A percentile compares a stretch with the other conserved stretches of the same genome.
phyloP scores from a whole-genome alignment of 2,329 filamentous ascomycete genomes.

The Colletotrichum phormii region DNA sequence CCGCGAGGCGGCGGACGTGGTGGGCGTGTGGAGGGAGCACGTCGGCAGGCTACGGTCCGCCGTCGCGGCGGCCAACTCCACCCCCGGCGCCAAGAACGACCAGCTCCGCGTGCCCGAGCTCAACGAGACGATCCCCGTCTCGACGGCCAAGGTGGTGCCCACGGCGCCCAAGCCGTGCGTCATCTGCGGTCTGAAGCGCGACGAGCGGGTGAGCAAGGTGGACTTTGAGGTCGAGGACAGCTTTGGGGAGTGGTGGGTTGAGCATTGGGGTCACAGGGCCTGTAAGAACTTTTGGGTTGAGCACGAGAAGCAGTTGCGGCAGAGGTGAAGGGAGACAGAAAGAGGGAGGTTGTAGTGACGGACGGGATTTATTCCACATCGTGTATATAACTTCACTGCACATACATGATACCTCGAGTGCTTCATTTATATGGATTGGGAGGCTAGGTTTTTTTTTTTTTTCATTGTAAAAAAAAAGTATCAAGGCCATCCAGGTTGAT shows the following conservation, averaged over 20 bases:
- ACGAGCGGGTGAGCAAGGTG: constrained; percentile 82
- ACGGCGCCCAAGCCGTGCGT: constrained; percentile 82
- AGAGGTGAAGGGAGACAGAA: constrained; percentile 61
- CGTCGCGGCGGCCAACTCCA: constrained; percentile 73
- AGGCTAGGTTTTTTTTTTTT: background rate
- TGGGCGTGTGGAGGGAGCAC: constrained; percentile 79
- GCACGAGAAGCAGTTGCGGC: constrained; percentile 76
- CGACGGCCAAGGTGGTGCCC: constrained; percentile 77
- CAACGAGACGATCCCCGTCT: constrained; percentile 74
- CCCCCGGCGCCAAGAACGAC: constrained; percentile 43
- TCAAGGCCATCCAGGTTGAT: background rate
- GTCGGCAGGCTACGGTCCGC: constrained; percentile 80
- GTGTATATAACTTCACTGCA: constrained; percentile 19
- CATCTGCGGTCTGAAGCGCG: constrained; percentile 87
- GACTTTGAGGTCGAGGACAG: constrained; percentile 86
- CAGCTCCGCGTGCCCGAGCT: constrained; percentile 75
- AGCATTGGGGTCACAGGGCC: constrained; percentile 84
- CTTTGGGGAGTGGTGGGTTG: constrained; percentile 97
- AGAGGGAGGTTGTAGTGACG: background rate
- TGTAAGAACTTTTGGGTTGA: constrained; percentile 89
- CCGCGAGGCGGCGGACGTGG: constrained; percentile 83
- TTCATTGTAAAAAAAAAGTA: background rate
- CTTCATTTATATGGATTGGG: constrained; percentile 2
- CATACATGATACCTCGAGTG: constrained; percentile 25
- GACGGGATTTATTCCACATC: background rate